A percentile compares a stretch with the other conserved stretches of the same genome.
Evolutionary conservation across 2,329 filamentous ascomycete genomes (phyloP).

Genomic region (Pseudogymnoascus sp.): DNA sequence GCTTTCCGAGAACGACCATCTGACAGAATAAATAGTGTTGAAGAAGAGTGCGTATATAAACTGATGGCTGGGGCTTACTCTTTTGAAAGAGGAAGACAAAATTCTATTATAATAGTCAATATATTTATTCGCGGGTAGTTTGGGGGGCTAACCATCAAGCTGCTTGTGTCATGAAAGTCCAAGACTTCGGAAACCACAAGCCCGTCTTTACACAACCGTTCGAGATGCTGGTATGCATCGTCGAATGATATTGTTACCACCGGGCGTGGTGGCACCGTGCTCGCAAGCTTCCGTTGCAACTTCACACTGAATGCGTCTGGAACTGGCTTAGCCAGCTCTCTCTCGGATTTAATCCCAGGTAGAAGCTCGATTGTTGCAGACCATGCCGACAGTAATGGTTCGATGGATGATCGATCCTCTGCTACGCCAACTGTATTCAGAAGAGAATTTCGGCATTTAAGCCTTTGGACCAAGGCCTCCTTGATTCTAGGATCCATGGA

Average conservation of each 20-base stretch:
- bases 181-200: conserved; percentile 59
- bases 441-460: conserved; percentile 58
- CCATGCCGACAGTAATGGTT: conserved; percentile 35
- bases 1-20: conserved; percentile 57
- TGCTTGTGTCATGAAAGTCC: conserved; percentile 58
- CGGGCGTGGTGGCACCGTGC: conserved; percentile 84
- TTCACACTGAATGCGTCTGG: conserved; percentile 81
- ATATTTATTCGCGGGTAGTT: conserved; percentile 2
- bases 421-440: conserved; percentile 43
- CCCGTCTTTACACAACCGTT: conserved; percentile 63
- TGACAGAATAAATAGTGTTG: conserved; percentile 68
- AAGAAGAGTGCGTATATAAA: conserved; percentile 73
- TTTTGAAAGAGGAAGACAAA: conserved; percentile 68
- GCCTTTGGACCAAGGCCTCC: conserved; percentile 52
- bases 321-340: conserved; percentile 54
- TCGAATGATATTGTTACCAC: conserved; percentile 70
- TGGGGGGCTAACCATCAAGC: conserved; percentile 49
- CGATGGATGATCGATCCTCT: conserved; percentile 38
- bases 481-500: conserved; percentile 30
- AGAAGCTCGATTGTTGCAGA: conserved; percentile 36
- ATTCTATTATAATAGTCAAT: conserved; percentile 40
- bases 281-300: conserved; percentile 82
- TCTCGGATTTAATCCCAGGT: conserved; percentile 48
- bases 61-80: conserved; percentile 70
- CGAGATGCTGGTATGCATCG: conserved; percentile 61